Evolutionary conservation across 352 stramenopile genomes (phyloP), one percentile per base, ranked within the genome.

Genomic region (Phytophthora fragariaefolia): DNA sequence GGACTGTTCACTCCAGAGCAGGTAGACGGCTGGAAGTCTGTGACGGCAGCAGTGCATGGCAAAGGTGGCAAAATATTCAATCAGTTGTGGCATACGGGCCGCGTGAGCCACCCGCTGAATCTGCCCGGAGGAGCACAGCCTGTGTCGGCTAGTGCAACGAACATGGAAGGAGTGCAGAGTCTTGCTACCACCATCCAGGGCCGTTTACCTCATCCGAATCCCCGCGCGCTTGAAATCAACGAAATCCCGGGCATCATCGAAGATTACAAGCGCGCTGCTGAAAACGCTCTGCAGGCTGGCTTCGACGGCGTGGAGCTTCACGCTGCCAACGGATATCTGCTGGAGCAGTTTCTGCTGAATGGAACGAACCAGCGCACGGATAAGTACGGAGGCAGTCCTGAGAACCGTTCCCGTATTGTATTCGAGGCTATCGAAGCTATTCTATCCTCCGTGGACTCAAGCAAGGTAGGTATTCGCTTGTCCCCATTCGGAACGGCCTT

Each of bases 231-330:
- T 45, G 78, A 80, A 18, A 61, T 78, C 18, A 72, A 86, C 8
- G 89, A 97, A 24, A 93, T 97, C 54, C 59, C 77, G 28, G 40
- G 53, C 17, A 78, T 76, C 22, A 32, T 73, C 10, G 47, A 76
- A 26, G 63, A 73, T 53, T 76, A 76, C 63, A 76, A 66, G 24
- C 55, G 32, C 22, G 63, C 63, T 10, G 68, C 68, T 6, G 47
- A 72, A 24, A 82, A 82, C 23, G 76, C 83, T 6, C 75, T 91
- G 27, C 66, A 89, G 32, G 92, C 91, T 13, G 93, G 93, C 13
- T 98, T 98, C 54, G 93, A 98, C 50, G 91, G 92, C 30, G 80
- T 98, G 23, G 90, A 98, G 57, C 61, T 98, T 34, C 93, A 98
- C 69, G 63, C 49, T 6, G 92, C 89, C 13, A 97, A 98, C 66